A percentile compares a stretch with the other conserved stretches of the same genome.
phyloP scores from a whole-genome alignment of 495 filamentous ascomycete genomes.

The Pseudomonodictys pantanalensis region DNA sequence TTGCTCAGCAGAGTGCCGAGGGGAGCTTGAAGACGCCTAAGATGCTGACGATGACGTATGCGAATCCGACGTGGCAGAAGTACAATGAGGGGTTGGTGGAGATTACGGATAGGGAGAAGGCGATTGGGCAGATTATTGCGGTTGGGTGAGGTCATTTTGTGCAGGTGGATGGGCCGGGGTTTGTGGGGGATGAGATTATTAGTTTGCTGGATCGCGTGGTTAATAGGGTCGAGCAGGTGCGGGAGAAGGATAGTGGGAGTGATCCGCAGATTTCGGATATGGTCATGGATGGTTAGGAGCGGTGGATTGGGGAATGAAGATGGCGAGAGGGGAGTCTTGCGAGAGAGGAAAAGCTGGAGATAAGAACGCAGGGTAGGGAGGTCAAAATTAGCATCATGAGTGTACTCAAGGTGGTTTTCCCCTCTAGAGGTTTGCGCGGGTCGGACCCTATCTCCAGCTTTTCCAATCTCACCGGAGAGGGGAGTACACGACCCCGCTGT shows the following conservation, averaged over 20 bases:
- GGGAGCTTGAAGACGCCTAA: conserved; percentile 38
- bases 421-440: too few relatives aligned
- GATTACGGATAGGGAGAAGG: conserved; percentile 45
- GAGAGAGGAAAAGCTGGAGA: too few relatives aligned
- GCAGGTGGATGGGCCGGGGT: conserved; percentile 57
- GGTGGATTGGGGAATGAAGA: too few relatives aligned
- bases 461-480: too few relatives aligned
- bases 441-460: too few relatives aligned
- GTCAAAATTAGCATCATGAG: too few relatives aligned
- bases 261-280: too few relatives aligned
- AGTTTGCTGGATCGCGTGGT: conserved; percentile 25
- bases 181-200: conserved; percentile 52
- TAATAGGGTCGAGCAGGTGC: conserved; percentile 18
- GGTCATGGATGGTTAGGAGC: too few relatives aligned
- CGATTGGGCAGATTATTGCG: conserved; percentile 52
- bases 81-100: conserved; percentile 57
- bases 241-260: conserved; percentile 11
- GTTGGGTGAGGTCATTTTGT: conserved; percentile 60
- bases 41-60: conserved; percentile 48
- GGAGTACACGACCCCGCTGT: too few relatives aligned
- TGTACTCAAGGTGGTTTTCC: too few relatives aligned
- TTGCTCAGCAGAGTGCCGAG: conserved; percentile 49
- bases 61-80: conserved; percentile 54
- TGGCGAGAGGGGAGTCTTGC: too few relatives aligned
- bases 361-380: too few relatives aligned